Evolutionary conservation across 306 rosid genomes (phyloP), one percentile per base, ranked within the genome.

Genomic region (Trifolium fragiferum): DNA sequence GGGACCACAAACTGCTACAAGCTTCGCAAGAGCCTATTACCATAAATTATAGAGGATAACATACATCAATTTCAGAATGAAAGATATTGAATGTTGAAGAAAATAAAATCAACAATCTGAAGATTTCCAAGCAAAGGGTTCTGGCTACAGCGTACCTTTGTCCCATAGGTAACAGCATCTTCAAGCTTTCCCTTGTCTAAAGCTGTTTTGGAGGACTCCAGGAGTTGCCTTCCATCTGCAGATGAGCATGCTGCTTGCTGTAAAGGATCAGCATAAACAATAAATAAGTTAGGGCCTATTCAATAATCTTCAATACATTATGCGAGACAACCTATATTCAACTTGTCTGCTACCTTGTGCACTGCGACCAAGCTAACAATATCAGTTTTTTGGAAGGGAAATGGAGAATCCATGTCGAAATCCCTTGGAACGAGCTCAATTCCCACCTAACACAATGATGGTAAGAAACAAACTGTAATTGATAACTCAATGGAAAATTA

Each of bases 231-330:
- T 83, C 99, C 99, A 84, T 95, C 99, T 25, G 99, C 98, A 7
- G 99, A 95, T 60, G 98, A 95, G 85, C 98, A 95, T 68, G 98
- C 97, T 67, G 98, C 99, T 92, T 95, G 99, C 99, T 95, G 96
- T 70, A 82, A 82, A 84, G 63, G 65, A 80, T 57, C 68, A 50
- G 55, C 76, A 77, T 69, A 50, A 68, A 57, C 72, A 67, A 70
- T 40, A 70, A 43, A 66, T 73, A 65, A 72, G 72, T 55, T 77
- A 66, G 82, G 66, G 41, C 21, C 23, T 51, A 74, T 66, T 58
- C 35, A 53, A 63, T 43, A 63, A 51, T 46, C 72, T 40, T 74
- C 44, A 64, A 67, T 27, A 62, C 38, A 75, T 27, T 7, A 74
- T 18, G 47, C 4, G 19, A 78, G 59, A 64, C 50, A 61, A 61